Evolutionary conservation across 805 yeast species (phyloP).

Genomic region (Yarrowia sp.): DNA sequence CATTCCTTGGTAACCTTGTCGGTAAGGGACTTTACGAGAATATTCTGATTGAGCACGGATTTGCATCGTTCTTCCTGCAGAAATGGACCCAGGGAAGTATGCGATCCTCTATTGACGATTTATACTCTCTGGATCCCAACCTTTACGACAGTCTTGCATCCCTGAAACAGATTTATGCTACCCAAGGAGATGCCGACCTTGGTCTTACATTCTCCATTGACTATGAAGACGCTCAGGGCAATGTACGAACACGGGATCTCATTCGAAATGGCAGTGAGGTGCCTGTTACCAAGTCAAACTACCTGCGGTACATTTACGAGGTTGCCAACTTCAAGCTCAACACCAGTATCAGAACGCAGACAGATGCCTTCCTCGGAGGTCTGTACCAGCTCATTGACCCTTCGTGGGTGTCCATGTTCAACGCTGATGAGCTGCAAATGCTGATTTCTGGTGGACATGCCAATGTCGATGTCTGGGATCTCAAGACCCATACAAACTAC

Average conservation of each 20-base stretch:
- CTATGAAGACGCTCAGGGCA: constrained; percentile 53
- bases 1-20: constrained; percentile 79
- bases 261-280: constrained; percentile 63
- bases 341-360: constrained; percentile 62
- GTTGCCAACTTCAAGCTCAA: constrained; percentile 82
- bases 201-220: constrained; percentile 72
- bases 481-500: constrained; percentile 65
- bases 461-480: constrained; percentile 73
- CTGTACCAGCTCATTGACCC: constrained; percentile 70
- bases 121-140: constrained; percentile 71
- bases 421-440: constrained; percentile 80
- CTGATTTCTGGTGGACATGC: constrained; percentile 80
- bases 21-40: constrained; percentile 91
- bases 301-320: constrained; percentile 75
- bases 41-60: constrained; percentile 78
- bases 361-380: constrained; percentile 72
- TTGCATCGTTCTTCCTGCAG: constrained; percentile 84
- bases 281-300: constrained; percentile 66
- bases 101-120: constrained; percentile 74
- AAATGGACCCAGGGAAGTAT: constrained; percentile 58
- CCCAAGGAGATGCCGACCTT: constrained; percentile 63
- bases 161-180: constrained; percentile 60
- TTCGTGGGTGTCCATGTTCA: constrained; percentile 84
- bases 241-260: constrained; percentile 58
- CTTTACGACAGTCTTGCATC: constrained; percentile 62